Evolutionary conservation across 345 rosid species (phyloP), one percentile per base, ranked within the genome.

Genomic region (Toxicodendron radicans): DNA sequence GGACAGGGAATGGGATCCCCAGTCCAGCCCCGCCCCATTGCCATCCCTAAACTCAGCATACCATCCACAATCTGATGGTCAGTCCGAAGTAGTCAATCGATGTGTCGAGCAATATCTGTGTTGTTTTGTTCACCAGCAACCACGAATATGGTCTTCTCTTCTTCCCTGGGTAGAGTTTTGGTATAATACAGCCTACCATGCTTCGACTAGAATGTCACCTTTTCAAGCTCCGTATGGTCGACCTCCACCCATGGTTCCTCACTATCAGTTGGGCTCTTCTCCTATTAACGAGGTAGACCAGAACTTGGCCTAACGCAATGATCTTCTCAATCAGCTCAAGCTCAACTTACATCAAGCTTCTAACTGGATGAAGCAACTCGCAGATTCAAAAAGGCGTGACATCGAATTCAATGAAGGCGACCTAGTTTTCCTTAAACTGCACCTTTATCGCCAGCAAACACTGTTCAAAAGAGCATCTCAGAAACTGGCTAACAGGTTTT

Each of bases 161-260:
- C 72, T 68, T 17, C 72, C 72, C 20, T 68, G 46, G 72, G 72
- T 45, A 13, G 62, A 53, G 46, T 30, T 51, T 11, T 68, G 72
- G 72, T 68, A 51, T 49, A 68, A 68, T 33, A 68, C 60, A 24
- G 1, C 60, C 46, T 68, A 52, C 43, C 72, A 68, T 14, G 21
- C 72, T 8, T 68, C 62, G 12, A 52, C 27, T 3, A 23, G 61
- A 2, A 68, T 68, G 72, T 23, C 60, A 13, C 72, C 23, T 51
- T 68, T 27, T 32, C 72, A 68, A 68, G 61, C 5, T 68, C 20
- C 52, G 2, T 68, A 68, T 68, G 60, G 72, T 27, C 4, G 48
- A 0, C 0, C 23, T 1, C 74, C 64, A 0, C 65, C 52, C 0
- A 0, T 3, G 17, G 57, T 71, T 71, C 74, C 65, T 6, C 52